phyloP scores from a whole-genome alignment of 805 yeast species.

The Kuraishia hungarica region DNA sequence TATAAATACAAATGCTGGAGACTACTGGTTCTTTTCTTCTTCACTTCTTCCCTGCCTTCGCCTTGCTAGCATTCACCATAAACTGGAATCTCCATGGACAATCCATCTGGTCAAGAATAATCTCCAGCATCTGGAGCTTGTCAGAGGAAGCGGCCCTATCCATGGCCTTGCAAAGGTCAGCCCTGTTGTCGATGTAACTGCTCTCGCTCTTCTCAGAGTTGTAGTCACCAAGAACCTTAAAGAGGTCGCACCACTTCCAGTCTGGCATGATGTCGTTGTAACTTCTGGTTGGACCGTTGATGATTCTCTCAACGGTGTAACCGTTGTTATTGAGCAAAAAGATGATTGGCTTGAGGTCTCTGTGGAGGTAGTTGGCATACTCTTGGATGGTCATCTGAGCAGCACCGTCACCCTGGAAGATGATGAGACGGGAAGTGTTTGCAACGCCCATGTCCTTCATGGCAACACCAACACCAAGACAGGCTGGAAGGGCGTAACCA shows the following conservation, averaged over 20 bases:
- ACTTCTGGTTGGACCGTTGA: conserved; percentile 65
- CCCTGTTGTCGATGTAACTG: conserved; percentile 25
- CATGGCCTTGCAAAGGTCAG: conserved; percentile 29
- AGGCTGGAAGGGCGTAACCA: conserved; percentile 83
- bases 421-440: conserved; percentile 45
- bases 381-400: conserved; percentile 95
- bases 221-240: conserved; percentile 3
- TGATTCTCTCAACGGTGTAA: conserved; percentile 82
- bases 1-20: not conserved
- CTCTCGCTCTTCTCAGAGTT: conserved; percentile 14
- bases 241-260: conserved; percentile 62
- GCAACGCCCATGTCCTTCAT: conserved; percentile 40
- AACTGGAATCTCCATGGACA: conserved; percentile 53
- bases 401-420: conserved; percentile 88
- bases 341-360: conserved; percentile 55
- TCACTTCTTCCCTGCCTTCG: not conserved
- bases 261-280: conserved; percentile 77
- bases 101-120: conserved; percentile 49
- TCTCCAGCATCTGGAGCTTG: conserved; percentile 46
- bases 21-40: not conserved
- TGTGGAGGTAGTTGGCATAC: conserved; percentile 52
- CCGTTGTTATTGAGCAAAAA: conserved; percentile 80
- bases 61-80: conserved; percentile 26
- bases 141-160: conserved; percentile 17
- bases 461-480: conserved; percentile 77